phyloP scores from a whole-genome alignment of 2,329 filamentous ascomycete genomes.

The Aspergillus brunneoviolaceus region DNA sequence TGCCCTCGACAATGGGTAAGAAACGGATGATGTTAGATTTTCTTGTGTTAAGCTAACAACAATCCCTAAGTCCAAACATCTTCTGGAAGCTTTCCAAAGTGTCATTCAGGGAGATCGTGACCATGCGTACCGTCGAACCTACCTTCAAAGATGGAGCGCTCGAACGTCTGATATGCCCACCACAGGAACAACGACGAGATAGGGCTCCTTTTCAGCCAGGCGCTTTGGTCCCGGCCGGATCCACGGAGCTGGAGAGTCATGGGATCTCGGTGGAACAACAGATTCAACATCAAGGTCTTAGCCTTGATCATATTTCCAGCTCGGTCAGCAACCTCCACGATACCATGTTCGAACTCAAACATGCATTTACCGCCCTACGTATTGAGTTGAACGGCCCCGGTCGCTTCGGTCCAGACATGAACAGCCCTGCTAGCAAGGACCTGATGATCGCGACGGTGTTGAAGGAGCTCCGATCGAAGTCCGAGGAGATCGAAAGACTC shows the following conservation, averaged over 20 bases:
- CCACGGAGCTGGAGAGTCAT: slow-evolving; percentile 17
- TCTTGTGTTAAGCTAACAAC: slow-evolving; percentile 5
- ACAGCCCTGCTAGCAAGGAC: slow-evolving; percentile 20
- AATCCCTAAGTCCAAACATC: slow-evolving; percentile 32
- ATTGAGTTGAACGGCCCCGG: slow-evolving; percentile 37
- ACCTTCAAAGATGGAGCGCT: slow-evolving; percentile 35
- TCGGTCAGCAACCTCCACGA: slow-evolving; percentile 41
- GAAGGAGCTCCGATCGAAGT: slow-evolving; percentile 40
- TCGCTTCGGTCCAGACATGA: slow-evolving; percentile 22
- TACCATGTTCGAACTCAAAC: slow-evolving; percentile 41
- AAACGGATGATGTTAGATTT: slow-evolving; percentile 1
- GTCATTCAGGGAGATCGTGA: slow-evolving; percentile 40
- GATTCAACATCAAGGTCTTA: slow-evolving; percentile 38
- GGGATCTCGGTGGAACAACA: slow-evolving; percentile 32
- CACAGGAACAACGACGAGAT: slow-evolving; percentile 25
- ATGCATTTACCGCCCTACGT: slow-evolving; percentile 39
- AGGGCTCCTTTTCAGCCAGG: slow-evolving; percentile 19
- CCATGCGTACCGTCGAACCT: slow-evolving; percentile 40
- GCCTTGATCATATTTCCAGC: slow-evolving; percentile 39
- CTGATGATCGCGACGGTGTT: slow-evolving; percentile 41
- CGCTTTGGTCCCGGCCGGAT: slow-evolving; percentile 25
- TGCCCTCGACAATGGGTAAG: slow-evolving; percentile 38
- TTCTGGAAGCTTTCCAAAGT: slow-evolving; percentile 43
- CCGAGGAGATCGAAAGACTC: slow-evolving; percentile 40
- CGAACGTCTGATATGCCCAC: slow-evolving; percentile 28